Conservation (phyloP, 106 monocot genomes). For the Xerophyta viscosa region DNA sequence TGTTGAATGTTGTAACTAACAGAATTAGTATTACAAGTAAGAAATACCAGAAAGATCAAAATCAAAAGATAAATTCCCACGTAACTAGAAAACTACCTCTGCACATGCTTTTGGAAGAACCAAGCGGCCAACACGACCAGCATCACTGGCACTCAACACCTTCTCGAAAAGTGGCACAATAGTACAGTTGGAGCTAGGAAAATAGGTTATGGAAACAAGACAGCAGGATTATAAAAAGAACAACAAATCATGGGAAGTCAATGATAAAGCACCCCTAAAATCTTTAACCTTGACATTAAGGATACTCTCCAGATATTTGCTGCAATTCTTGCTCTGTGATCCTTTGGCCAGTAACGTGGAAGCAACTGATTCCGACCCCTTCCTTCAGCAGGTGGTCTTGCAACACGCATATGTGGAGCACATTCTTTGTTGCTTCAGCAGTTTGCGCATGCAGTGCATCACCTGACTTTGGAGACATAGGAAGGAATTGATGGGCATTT, state of each 20-base stretch:
- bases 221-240: conserved; percentile 12
- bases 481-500: conserved; percentile 44
- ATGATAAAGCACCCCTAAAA: no score
- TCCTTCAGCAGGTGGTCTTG: conserved; percentile 86
- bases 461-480: conserved; percentile 34
- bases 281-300: conserved; percentile 9
- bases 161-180: conserved; percentile 99
- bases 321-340: conserved; percentile 97
- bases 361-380: conserved; percentile 80
- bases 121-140: conserved; percentile 91
- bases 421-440: conserved; percentile 45
- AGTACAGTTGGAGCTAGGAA: conserved; percentile 78
- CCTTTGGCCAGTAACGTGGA: conserved; percentile 94
- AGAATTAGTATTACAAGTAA: no score
- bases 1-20: no score
- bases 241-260: neutral
- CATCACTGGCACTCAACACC: conserved; percentile 97
- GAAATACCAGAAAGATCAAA: no score
- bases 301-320: conserved; percentile 99
- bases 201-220: conserved; percentile 27
- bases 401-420: conserved; percentile 61
- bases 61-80: neutral
- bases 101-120: conserved; percentile 99
- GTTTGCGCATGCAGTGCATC: conserved; percentile 37
- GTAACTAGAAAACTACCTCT: conserved; percentile 41